Base-by-base conservation (phyloP, 257 asterid genomes). In the Mentha longifolia region DNA sequence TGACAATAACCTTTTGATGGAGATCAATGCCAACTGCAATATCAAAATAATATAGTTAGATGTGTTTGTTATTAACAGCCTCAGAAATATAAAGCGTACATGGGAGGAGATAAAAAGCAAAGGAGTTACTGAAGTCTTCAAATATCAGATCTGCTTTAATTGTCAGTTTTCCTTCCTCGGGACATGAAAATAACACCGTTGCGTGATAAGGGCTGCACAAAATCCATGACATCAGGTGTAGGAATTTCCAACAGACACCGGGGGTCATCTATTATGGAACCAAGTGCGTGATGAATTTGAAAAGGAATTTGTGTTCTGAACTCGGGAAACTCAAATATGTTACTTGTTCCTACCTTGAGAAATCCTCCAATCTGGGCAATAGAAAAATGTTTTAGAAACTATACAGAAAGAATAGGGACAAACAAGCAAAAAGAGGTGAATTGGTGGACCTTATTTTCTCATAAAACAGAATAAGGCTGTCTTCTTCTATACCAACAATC, bases 21-120 rank as follows among this genome's bases (percentile, higher is more conserved):
- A 94, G 80, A 83, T 94, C 99, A 61, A 94, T 88, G 73, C 99
- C 98, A 76, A 91, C 98, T 94, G 92, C 84, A 83, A 50, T 69
- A 71, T 80, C 70, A 80, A 39, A 67, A 82, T 66, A 61, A 69
- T 70, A 61, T 54, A 73, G 13, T n/a, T 1, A 73, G 71, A 77
- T 58, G 74, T 79, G 72, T 70, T 45, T 31, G 62, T 50, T 28
- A 59, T 45, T 20, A 43, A 46, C 50, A 55, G 57, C 76, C 37
- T n/a, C 4, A 55, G 47, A 51, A 51, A 52, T 13, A 65, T 22
- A 41, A 51, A 50, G 47, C 16, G 42, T 33, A 50, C 39, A 50
- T 65, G 43, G 67, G 41, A 52, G 67, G 2, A 28, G 37, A 54
- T 72, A 58, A 60, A 65, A 63, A 59, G 59, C 51, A 22, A 63